Evolutionary conservation across 2,329 filamentous ascomycete species (phyloP), one percentile per base, ranked within the genome.

Genomic region (Chalaropsis thielavioides): DNA sequence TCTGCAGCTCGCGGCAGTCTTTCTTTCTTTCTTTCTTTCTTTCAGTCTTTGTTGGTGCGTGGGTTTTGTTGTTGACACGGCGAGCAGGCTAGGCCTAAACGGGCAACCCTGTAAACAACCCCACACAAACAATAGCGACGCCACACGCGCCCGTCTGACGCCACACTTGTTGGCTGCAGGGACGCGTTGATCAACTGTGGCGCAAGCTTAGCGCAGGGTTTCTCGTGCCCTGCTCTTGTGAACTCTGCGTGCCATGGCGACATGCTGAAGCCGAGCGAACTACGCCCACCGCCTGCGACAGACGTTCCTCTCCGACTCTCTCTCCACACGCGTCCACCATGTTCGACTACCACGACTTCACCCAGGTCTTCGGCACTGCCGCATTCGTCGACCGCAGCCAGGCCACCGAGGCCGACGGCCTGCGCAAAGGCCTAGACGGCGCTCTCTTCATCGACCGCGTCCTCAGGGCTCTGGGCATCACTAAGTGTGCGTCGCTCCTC

Each of bases 391-490:
- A 84, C 71, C 79, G 83, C 66, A 80, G 81, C 67, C 74, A 80
- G 40, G 76, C 84, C 64, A 80, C 85, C 60, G 80, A 84, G 60
- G 89, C 91, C 64, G 80, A 87, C 67, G 76, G 79, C 38, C 83
- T 83, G 71, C 85, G 89, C 69, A 87, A 85, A 71, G 80, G 76
- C 61, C 79, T 91, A 22, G 83, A 86, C 67, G 86, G 87, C 69
- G 78, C 81, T 66, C 81, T 92, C 66, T 95, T 94, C 74, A 86
- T 92, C 71, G 90, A 95, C 73, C 84, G 87, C 64, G 83, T 95
- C 49, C 77, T 94, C 67, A 83, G 81, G 64, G 80, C 86, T 0
- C 77, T 92, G 35, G 84, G 87, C 35, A 82, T 94, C 66, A 79
- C 80, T 69, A 85, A 87, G 75, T 82, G 89, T 17, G 72, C 13